Percentiles rank a stretch among this genome's conserved stretches.
Conservation (phyloP, 73 alveolate genomes). For the Halteria grandinella region DNA sequence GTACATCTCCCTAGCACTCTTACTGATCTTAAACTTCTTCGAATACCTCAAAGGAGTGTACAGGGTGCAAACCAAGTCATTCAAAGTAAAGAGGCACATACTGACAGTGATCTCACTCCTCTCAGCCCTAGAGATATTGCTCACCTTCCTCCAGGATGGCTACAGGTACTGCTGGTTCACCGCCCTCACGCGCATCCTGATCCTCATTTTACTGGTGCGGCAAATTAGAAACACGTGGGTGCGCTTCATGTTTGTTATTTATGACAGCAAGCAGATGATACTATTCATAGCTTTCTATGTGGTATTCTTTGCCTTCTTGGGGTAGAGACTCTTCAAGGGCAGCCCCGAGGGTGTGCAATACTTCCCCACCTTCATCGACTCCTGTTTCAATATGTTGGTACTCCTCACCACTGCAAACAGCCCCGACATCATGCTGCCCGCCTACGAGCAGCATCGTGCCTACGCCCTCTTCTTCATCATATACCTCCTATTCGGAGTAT, state of each 20-base stretch:
- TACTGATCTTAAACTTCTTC: constrained; percentile 16
- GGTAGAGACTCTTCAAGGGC: constrained; percentile 31
- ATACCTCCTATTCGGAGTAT: constrained; percentile 57
- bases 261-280: constrained; percentile 41
- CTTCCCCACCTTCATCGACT: constrained; percentile 40
- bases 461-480: constrained; percentile 32
- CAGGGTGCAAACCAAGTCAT: too few relatives aligned
- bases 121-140: too few relatives aligned
- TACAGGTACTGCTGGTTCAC: constrained; percentile 11
- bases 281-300: constrained; percentile 37
- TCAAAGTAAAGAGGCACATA: too few relatives aligned
- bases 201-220: constrained; percentile 14
- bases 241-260: constrained; percentile 33
- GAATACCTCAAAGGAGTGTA: neutral
- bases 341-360: constrained; percentile 64
- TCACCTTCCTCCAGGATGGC: too few relatives aligned
- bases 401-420: constrained; percentile 65
- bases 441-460: constrained; percentile 31
- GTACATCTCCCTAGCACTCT: too few relatives aligned
- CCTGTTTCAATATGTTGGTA: constrained; percentile 52
- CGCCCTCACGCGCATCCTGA: constrained; percentile 13
- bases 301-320: constrained; percentile 49
- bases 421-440: constrained; percentile 76
- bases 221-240: constrained; percentile 59
- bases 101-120: too few relatives aligned